phyloP scores from a whole-genome alignment of 768 basidiomycete species.

The Leucocoprinus leucothites region DNA sequence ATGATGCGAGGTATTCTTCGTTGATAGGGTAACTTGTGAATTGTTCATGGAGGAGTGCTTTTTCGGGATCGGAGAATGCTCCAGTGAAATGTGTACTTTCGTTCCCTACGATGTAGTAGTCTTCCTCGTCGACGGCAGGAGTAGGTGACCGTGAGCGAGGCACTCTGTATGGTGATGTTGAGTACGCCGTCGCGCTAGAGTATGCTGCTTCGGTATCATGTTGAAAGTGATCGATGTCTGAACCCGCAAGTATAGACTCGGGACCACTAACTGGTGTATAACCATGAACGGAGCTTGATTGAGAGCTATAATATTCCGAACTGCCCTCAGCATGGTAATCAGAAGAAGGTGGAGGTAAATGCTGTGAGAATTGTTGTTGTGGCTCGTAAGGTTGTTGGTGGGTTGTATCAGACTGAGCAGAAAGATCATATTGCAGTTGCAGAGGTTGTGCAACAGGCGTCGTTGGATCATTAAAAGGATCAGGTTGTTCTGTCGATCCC shows the following conservation, averaged over 20 bases:
- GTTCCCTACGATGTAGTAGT: conserved; percentile 57
- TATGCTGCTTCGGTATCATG: conserved; percentile 63
- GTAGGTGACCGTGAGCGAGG: conserved; percentile 76
- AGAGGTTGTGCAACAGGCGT: conserved; percentile 17
- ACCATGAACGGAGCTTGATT: conserved; percentile 18
- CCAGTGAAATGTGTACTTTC: conserved; percentile 56
- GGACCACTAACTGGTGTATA: conserved; percentile 19
- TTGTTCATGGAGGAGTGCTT: conserved; percentile 27
- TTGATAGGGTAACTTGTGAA: conserved; percentile 23
- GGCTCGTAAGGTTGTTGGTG: conserved; percentile 38
- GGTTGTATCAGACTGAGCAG: conserved; percentile 19
- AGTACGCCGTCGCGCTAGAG: conserved; percentile 52
- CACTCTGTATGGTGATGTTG: conserved; percentile 43
- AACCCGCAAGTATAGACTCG: conserved; percentile 30
- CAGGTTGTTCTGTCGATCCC: conserved; percentile 15
- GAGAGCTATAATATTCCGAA: background rate
- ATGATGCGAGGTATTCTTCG: conserved; percentile 21
- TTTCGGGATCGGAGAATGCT: conserved; percentile 36
- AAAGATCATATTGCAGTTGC: conserved; percentile 2
- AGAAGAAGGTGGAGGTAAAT: conserved; percentile 14
- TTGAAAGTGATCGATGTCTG: conserved; percentile 53
- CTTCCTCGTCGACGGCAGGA: conserved; percentile 70
- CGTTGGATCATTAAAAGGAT: conserved; percentile 26
- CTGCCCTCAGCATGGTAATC: conserved; percentile 3
- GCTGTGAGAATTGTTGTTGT: conserved; percentile 29